These are phyloP conservation scores for Hypoxylon rickii DNA, from an alignment of 495 filamentous ascomycete species.

Conservation along the genomic window DNA sequence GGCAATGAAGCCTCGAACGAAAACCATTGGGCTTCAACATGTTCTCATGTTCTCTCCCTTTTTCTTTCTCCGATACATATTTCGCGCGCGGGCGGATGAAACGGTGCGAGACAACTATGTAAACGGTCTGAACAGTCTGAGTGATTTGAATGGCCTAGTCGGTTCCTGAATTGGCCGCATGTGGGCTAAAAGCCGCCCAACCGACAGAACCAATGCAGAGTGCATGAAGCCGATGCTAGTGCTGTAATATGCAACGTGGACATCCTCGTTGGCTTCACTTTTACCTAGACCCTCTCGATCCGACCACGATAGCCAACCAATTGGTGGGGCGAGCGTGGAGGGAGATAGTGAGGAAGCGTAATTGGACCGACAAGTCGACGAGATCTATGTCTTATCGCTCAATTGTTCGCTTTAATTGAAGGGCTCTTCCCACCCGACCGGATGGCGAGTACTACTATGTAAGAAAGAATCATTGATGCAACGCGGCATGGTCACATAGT, in stretches of 20 bases:
- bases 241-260: constrained; percentile 51
- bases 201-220: constrained; percentile 27
- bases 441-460: constrained; percentile 16
- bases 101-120: constrained; percentile 13
- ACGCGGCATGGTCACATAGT: constrained; percentile 1
- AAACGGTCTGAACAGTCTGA: neutral
- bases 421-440: constrained; percentile 10
- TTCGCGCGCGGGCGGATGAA: constrained; percentile 25
- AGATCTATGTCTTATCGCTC: constrained; percentile 19
- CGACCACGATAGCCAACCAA: constrained; percentile 27
- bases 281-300: constrained; percentile 36
- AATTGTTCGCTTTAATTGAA: constrained; percentile 21
- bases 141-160: constrained; percentile 8
- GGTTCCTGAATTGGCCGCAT: constrained; percentile 31
- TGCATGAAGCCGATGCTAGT: constrained; percentile 38
- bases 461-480: too few relatives aligned
- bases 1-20: neutral
- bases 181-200: constrained; percentile 30
- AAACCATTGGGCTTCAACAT: constrained; percentile 26
- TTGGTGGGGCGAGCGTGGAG: constrained; percentile 27
- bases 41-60: neutral
- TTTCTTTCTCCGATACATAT: constrained; percentile 13
- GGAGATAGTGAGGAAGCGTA: constrained; percentile 6
- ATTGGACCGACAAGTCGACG: constrained; percentile 23
- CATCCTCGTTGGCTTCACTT: constrained; percentile 45